Evolutionary conservation across 2,329 filamentous ascomycete species (phyloP).

Genomic region (Rhynchosporium agropyri): DNA sequence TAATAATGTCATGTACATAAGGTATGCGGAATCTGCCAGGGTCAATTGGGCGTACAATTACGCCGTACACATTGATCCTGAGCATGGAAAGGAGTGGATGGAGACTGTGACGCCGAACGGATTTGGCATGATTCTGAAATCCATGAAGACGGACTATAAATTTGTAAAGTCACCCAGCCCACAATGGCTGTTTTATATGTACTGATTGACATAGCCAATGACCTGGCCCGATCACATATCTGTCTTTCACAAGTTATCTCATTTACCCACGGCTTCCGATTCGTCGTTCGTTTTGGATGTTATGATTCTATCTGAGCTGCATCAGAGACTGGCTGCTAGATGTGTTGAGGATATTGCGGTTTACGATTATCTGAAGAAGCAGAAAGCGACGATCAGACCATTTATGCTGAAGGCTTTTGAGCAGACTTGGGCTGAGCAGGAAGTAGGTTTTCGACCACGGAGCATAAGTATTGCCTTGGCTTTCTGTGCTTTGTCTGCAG

Average conservation of each 20-base stretch:
- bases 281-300: slow-evolving; percentile 61
- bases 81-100: slow-evolving; percentile 65
- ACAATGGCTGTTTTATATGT: background rate
- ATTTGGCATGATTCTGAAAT: slow-evolving; percentile 75
- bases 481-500: background rate
- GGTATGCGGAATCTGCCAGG: slow-evolving; percentile 80
- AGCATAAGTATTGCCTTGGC: background rate
- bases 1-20: slow-evolving; percentile 83
- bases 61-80: slow-evolving; percentile 62
- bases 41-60: slow-evolving; percentile 78
- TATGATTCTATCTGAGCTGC: slow-evolving; percentile 73
- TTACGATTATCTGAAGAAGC: slow-evolving; percentile 69
- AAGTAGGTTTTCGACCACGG: slow-evolving; percentile 39
- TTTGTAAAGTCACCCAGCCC: slow-evolving; percentile 61
- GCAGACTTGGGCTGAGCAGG: slow-evolving; percentile 62
- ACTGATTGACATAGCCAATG: slow-evolving; percentile 63
- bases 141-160: slow-evolving; percentile 83
- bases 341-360: slow-evolving; percentile 78
- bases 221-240: slow-evolving; percentile 80
- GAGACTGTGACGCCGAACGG: slow-evolving; percentile 67
- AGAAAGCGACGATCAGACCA: slow-evolving; percentile 58
- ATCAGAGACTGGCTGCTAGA: slow-evolving; percentile 71
- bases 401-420: slow-evolving; percentile 66
- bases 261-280: slow-evolving; percentile 31
- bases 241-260: slow-evolving; percentile 76